These are phyloP conservation scores for Craterostigma plantagineum DNA, from an alignment of 257 asterid species.

Conservation along the genomic window DNA sequence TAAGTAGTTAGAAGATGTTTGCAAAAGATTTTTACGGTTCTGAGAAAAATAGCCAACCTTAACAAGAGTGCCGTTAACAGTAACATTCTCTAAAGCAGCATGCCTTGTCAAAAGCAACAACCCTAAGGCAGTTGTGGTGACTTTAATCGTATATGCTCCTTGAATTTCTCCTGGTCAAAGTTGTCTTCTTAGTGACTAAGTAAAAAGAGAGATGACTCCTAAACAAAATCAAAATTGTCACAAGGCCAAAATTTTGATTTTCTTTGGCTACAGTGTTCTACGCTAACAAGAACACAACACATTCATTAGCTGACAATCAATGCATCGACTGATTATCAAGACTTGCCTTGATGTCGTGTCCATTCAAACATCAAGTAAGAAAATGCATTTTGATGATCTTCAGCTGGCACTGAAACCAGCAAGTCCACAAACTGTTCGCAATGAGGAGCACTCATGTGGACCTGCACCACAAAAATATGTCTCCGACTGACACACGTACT, in stretches of 20 bases:
- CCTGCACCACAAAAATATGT: constrained; percentile 33
- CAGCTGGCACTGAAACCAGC: constrained; percentile 60
- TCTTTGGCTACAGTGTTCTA: not conserved
- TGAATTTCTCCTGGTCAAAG: constrained; percentile 63
- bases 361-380: constrained; percentile 84
- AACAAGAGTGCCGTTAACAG: constrained; percentile 58
- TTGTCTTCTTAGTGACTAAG: not conserved
- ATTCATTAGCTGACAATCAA: not conserved
- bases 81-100: constrained; percentile 42
- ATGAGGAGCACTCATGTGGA: constrained; percentile 74
- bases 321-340: not conserved
- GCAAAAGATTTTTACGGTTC: constrained; percentile 1
- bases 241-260: not conserved
- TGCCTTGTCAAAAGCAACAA: constrained; percentile 66
- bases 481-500: not conserved
- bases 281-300: no score
- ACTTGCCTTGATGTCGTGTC: constrained; percentile 85
- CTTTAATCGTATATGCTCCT: constrained; percentile 93
- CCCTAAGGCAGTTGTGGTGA: constrained; percentile 78
- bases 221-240: no score
- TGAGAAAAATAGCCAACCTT: constrained; percentile 32
- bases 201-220: no score
- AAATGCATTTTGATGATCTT: constrained; percentile 61
- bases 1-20: constrained; percentile 9
- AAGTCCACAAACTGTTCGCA: constrained; percentile 74